Conservation (phyloP, 2,329 filamentous ascomycete species). For the Cercospora sojina region DNA sequence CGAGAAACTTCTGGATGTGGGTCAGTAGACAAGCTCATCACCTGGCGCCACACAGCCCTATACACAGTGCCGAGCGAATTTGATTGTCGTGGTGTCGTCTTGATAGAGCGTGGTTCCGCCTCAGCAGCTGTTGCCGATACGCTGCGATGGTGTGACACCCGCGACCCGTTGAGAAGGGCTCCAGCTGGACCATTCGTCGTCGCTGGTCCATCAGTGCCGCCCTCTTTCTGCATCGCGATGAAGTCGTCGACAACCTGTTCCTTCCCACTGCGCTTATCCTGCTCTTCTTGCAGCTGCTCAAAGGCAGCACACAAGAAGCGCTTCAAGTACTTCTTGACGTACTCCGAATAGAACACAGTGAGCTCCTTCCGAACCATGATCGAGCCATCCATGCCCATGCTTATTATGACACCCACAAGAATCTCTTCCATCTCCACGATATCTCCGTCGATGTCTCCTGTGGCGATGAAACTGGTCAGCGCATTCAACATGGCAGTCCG, state of each 20-base stretch:
- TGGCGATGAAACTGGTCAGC: conserved; percentile 89
- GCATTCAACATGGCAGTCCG: conserved; percentile 90
- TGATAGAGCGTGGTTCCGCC: conserved; percentile 2
- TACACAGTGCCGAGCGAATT: conserved; percentile 83
- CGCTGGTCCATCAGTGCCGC: conserved; percentile 5
- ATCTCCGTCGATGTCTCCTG: conserved; percentile 48
- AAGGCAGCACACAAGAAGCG: conserved; percentile 90
- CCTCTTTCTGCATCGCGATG: conserved; percentile 20
- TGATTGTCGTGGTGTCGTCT: conserved; percentile 46
- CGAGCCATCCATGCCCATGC: conserved; percentile 92
- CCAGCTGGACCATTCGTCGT: conserved; percentile 10
- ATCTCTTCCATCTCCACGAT: conserved; percentile 67
- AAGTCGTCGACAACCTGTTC: conserved; percentile 26
- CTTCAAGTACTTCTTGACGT: conserved; percentile 83
- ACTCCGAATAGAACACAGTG: conserved; percentile 88
- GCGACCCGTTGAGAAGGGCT: conserved; percentile 16
- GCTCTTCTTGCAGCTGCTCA: conserved; percentile 82
- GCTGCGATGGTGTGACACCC: conserved; percentile 25
- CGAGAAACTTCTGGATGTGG: conserved; percentile 90
- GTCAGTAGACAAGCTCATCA: conserved; percentile 86
- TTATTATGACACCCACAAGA: conserved; percentile 81
- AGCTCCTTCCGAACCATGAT: conserved; percentile 92
- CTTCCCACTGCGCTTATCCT: conserved; percentile 33
- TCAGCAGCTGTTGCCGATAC: conserved; percentile 21
- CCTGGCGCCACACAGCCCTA: conserved; percentile 89